Base-by-base conservation (phyloP, 2,329 filamentous ascomycete species). In the Neonectria faginata region DNA sequence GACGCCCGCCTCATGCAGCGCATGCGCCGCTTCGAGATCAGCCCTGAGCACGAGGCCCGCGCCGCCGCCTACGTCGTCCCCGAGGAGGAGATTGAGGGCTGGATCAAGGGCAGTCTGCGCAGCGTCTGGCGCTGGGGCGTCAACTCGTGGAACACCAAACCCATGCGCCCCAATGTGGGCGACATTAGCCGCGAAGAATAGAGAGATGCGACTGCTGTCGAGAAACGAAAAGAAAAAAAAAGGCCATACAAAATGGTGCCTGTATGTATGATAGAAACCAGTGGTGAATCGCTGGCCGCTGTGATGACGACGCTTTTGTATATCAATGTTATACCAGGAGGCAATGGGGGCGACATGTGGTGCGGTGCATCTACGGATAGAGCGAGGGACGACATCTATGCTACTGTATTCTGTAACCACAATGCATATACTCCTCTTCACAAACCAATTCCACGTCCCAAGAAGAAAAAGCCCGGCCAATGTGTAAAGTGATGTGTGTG, bases 21-120 rank as follows among this genome's bases (percentile, higher is more conserved):
- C 57, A 97, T 98, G 95, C 86, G 91, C 61, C 88, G 87, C 57
- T 97, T 96, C 73, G 86, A 91, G 75, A 80, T 97, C 25, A 82
- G 79, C 12, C 81, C 86, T 0, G 91, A 92, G 63, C 90, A 94
- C 39, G 92, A 94, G 77, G 86, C 85, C 39, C 85, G 89, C 61
- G 90, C 90, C 1, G 82, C 84, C 50, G 80, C 82, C 61, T 88
- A 94, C 58, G 83, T 84, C 29, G 84, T 91, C 14, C 86, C 89
- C 0, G 86, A 90, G 77, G 88, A 90, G 72, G 89, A 92, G 75
- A 80, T 93, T 65, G 88, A 92, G 77, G 91, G 90, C 18, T 89
- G 88, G 84, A 85, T 88, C 71, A 91, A 90, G 80, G 86, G 88
- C 31, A 83, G 82, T 63, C 62, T 90, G 53, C 81, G 88, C 57